Evolutionary conservation across 495 filamentous ascomycete species (phyloP).

Genomic region (Xylaria telfairii): DNA sequence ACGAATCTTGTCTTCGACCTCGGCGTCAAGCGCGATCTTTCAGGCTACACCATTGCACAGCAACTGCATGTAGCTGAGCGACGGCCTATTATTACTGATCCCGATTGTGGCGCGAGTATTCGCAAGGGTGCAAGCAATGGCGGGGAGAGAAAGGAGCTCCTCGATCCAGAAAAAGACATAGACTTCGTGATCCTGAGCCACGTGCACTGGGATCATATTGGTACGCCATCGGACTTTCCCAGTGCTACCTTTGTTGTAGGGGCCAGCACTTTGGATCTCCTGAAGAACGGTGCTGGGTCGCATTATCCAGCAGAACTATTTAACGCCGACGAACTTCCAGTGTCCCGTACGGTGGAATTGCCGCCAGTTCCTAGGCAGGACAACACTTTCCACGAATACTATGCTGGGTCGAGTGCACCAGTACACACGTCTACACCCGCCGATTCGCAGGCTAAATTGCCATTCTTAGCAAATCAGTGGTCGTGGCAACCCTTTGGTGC

Average conservation of each 20-base stretch:
- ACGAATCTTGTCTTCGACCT: constrained; percentile 58
- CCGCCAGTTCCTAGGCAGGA: constrained; percentile 25
- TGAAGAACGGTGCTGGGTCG: constrained; percentile 39
- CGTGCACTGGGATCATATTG: constrained; percentile 61
- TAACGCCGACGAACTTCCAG: constrained; percentile 40
- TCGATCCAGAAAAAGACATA: constrained; percentile 41
- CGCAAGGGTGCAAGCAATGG: constrained; percentile 12
- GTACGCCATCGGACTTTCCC: constrained; percentile 53
- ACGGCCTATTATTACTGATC: constrained; percentile 43
- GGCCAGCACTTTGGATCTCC: constrained; percentile 49
- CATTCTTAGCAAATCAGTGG: not conserved
- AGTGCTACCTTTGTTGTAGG: constrained; percentile 54
- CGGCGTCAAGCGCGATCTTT: constrained; percentile 49
- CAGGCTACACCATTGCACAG: constrained; percentile 45
- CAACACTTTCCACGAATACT: constrained; percentile 10
- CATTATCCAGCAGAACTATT: constrained; percentile 37
- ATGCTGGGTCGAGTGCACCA: constrained; percentile 17
- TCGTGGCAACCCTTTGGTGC: constrained; percentile 37
- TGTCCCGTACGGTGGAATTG: constrained; percentile 36
- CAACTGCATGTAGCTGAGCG: constrained; percentile 48
- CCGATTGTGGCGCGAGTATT: constrained; percentile 48
- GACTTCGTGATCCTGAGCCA: constrained; percentile 56
- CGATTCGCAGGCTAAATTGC: constrained; percentile 17
- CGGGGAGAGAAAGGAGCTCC: not conserved
- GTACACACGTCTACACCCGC: constrained; percentile 25